Evolutionary conservation across 75 land plant species (phyloP).

Genomic region (Picea sitchensis): DNA sequence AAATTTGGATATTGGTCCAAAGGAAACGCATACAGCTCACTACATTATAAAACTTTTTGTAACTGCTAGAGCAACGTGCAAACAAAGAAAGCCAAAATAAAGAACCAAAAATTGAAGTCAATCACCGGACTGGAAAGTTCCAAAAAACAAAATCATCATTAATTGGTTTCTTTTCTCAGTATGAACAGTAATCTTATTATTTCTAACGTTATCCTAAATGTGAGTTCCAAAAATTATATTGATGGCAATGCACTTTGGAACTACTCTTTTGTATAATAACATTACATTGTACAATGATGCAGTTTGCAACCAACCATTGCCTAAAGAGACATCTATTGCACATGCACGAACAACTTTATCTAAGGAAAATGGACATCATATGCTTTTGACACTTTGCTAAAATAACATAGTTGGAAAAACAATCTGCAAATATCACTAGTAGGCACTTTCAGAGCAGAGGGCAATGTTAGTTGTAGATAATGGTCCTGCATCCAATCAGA

Average conservation of each 20-base stretch:
- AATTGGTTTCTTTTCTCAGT: not conserved
- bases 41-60: not conserved
- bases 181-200: not conserved
- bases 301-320: not conserved
- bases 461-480: not conserved
- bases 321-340: not conserved
- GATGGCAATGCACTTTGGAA: not conserved
- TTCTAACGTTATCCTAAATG: not conserved
- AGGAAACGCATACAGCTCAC: not conserved
- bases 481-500: conserved; percentile 9
- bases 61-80: not conserved
- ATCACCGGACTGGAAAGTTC: not conserved
- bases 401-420: not conserved
- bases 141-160: not conserved
- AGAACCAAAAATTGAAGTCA: not conserved
- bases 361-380: not conserved
- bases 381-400: not conserved
- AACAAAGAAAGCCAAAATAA: conserved; percentile 1
- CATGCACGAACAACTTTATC: not conserved
- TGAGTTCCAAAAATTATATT: not conserved
- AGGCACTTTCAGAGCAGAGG: not conserved
- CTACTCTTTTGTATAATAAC: not conserved
- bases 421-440: not conserved
- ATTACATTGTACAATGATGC: too few relatives aligned
- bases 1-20: not conserved